Percentiles rank a stretch among this genome's conserved stretches.
phyloP scores from a whole-genome alignment of 371 early-diverging fungal species.

The Mortierella sp. region DNA sequence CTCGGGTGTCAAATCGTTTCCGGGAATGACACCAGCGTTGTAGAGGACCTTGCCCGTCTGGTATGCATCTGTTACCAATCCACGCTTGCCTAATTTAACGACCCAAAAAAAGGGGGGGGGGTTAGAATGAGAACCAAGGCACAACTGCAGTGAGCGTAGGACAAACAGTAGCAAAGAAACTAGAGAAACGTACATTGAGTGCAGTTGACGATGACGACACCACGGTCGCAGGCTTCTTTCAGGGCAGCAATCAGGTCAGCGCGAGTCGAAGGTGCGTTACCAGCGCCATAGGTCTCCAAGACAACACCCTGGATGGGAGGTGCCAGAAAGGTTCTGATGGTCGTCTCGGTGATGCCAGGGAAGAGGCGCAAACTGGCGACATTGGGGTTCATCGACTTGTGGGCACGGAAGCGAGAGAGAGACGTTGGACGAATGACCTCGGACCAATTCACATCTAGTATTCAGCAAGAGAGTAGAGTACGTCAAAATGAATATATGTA shows the following conservation, averaged over 20 bases:
- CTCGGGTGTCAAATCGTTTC: constrained; percentile 98
- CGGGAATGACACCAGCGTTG: constrained; percentile 91
- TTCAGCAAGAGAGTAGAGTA: constrained; percentile 11
- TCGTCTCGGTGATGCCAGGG: constrained; percentile 93
- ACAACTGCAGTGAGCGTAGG: neutral
- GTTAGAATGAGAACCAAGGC: neutral
- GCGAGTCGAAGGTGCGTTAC: constrained; percentile 94
- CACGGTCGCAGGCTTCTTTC: constrained; percentile 90
- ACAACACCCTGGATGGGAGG: constrained; percentile 94
- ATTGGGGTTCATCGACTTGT: constrained; percentile 87
- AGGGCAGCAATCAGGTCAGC: constrained; percentile 86
- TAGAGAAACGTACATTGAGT: constrained; percentile 78
- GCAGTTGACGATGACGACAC: constrained; percentile 97
- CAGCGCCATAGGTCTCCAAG: constrained; percentile 96
- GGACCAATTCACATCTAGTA: constrained; percentile 91
- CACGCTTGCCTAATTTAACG: constrained; percentile 71
- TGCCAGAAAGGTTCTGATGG: constrained; percentile 89
- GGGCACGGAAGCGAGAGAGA: constrained; percentile 86
- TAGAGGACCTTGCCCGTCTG: constrained; percentile 91
- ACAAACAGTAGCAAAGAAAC: neutral
- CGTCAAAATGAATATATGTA: neutral
- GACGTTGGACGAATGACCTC: constrained; percentile 89
- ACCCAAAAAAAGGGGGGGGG: neutral
- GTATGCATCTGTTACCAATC: constrained; percentile 92
- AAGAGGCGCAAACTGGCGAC: constrained; percentile 94